Evolutionary conservation across 1,284 basidiomycete genomes (phyloP).

Genomic region (Ceraceosorus guamensis): DNA sequence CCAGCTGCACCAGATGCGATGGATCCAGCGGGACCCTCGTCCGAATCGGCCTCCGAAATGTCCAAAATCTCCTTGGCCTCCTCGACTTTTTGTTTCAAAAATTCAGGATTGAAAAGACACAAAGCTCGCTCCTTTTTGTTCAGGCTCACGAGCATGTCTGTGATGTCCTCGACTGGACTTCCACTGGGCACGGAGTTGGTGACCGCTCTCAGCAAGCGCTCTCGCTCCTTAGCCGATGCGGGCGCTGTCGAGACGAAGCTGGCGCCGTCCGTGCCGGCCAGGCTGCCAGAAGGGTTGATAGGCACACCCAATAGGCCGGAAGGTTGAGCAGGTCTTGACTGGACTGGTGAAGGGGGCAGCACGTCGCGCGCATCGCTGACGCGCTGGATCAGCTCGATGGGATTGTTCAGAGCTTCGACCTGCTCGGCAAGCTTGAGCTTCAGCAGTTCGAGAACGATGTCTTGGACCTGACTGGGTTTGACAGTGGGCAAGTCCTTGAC

Average conservation of each 20-base stretch:
- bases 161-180: constrained; percentile 46
- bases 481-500: constrained; percentile 53
- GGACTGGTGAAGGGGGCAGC: constrained; percentile 10
- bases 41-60: constrained; percentile 57
- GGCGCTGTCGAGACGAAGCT: constrained; percentile 20
- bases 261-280: constrained; percentile 11
- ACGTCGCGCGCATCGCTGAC: constrained; percentile 49
- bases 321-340: neutral
- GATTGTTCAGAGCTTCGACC: constrained; percentile 65
- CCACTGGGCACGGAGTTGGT: constrained; percentile 15
- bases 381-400: constrained; percentile 60
- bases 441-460: constrained; percentile 63
- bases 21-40: constrained; percentile 49
- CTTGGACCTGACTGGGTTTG: constrained; percentile 52
- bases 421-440: constrained; percentile 65
- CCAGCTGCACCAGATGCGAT: too few species aligned
- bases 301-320: neutral
- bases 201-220: constrained; percentile 62
- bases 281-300: neutral
- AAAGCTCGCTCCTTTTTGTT: constrained; percentile 79
- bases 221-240: constrained; percentile 50
- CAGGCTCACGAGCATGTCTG: constrained; percentile 71
- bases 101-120: constrained; percentile 78
- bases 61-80: constrained; percentile 67
- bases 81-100: constrained; percentile 66